Evolutionary conservation across 768 basidiomycete genomes (phyloP).

Genomic region (Psilocybe azurescens): DNA sequence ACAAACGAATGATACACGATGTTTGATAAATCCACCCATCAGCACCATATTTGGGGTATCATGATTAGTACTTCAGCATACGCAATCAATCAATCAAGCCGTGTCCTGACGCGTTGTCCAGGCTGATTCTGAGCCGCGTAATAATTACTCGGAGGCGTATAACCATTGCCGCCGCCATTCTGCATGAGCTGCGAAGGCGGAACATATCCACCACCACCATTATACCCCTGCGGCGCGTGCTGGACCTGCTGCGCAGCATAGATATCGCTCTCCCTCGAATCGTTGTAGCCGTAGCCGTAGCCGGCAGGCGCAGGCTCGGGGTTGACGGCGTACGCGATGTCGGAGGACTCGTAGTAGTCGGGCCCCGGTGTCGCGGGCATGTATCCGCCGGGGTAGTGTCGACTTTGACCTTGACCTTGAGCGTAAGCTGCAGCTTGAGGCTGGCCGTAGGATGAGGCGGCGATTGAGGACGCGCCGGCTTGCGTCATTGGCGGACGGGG

Average conservation of each 20-base stretch:
- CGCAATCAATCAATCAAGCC: not conserved
- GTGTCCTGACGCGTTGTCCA: not conserved
- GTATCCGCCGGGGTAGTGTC: slow-evolving; percentile 20
- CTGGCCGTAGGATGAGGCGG: not conserved
- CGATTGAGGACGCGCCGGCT: not conserved
- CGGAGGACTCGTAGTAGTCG: slow-evolving; percentile 4
- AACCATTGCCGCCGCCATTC: not conserved
- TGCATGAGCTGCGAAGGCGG: slow-evolving; percentile 9
- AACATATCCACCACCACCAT: not conserved
- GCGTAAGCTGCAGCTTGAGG: not conserved
- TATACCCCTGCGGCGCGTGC: not conserved
- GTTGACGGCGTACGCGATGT: slow-evolving; percentile 10
- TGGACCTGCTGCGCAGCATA: not conserved
- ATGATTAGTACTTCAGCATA: not conserved
- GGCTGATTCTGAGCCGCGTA: not conserved
- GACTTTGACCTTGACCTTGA: not conserved
- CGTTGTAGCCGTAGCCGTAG: not conserved
- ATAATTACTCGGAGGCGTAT: not conserved
- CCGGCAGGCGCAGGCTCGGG: not conserved
- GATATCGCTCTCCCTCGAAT: not conserved
- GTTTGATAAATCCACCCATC: no score
- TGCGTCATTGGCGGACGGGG: slow-evolving; percentile 4
- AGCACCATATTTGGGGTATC: not conserved
- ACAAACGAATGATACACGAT: not conserved
- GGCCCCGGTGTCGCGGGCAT: slow-evolving; percentile 10